A percentile compares a stretch with the other conserved stretches of the same genome.
These are phyloP conservation scores for Komagataella ulmi DNA, from an alignment of 805 yeast species.

Conservation along the genomic window DNA sequence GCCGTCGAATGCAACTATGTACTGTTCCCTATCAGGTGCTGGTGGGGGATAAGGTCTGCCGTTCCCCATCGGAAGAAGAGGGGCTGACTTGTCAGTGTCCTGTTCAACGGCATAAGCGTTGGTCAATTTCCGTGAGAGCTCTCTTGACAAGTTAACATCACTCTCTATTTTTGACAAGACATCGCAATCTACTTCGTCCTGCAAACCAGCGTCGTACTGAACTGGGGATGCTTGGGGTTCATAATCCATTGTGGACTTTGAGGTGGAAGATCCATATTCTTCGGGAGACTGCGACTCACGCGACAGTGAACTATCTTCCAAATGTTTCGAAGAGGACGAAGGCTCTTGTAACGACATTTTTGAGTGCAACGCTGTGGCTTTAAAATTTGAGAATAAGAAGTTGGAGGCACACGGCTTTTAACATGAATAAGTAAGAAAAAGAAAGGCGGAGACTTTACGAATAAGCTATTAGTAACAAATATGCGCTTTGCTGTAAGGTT, in stretches of 20 bases:
- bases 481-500: not conserved
- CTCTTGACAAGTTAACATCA: slow-evolving; percentile 3
- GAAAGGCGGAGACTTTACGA: not conserved
- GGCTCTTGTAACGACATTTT: not conserved
- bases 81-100: slow-evolving; percentile 18
- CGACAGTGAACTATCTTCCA: not conserved
- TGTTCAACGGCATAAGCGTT: slow-evolving; percentile 19
- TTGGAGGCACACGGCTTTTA: not conserved
- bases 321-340: not conserved
- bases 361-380: not conserved
- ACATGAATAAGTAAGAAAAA: not conserved
- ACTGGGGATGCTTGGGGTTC: not conserved
- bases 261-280: not conserved
- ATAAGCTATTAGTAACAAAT: not conserved
- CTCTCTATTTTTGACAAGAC: not conserved
- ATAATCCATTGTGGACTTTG: not conserved
- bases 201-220: not conserved
- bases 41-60: slow-evolving; percentile 49
- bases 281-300: not conserved
- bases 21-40: slow-evolving; percentile 39
- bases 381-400: not conserved
- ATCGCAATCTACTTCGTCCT: not conserved
- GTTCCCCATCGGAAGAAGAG: slow-evolving; percentile 53
- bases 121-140: slow-evolving; percentile 28
- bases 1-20: slow-evolving; percentile 65